Evolutionary conservation across 176 grass and related monocot species (phyloP).

Genomic region (Luzula sylvatica): DNA sequence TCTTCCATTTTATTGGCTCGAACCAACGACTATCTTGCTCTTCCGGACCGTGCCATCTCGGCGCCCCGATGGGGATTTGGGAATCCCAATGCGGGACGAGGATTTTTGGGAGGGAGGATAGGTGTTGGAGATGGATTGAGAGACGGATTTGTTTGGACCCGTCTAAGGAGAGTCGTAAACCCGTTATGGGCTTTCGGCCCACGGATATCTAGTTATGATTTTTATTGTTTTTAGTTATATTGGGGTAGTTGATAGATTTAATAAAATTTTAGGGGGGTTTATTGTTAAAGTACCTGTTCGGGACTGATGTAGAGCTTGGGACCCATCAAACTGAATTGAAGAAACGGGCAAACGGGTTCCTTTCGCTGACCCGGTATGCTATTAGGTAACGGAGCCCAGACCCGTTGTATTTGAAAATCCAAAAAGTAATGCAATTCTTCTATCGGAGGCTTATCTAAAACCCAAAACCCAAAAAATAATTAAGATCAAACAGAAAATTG

Average conservation of each 20-base stretch:
- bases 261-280: too few relatives aligned
- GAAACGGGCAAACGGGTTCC: slow-evolving; percentile 82
- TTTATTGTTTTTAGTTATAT: too few relatives aligned
- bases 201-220: slow-evolving; percentile 62
- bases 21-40: slow-evolving; percentile 99
- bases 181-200: slow-evolving; percentile 83
- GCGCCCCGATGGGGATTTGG: slow-evolving; percentile 77
- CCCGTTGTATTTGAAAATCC: slow-evolving; percentile 77
- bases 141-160: slow-evolving; percentile 83
- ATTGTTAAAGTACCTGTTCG: slow-evolving; percentile 59
- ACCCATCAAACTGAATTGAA: slow-evolving; percentile 96
- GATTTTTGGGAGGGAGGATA: slow-evolving; percentile 83
- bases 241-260: too few relatives aligned
- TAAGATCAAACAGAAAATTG: background rate
- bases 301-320: slow-evolving; percentile 91
- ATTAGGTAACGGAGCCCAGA: slow-evolving; percentile 78
- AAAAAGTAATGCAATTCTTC: slow-evolving; percentile 98
- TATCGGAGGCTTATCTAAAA: slow-evolving; percentile 87
- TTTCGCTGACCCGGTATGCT: slow-evolving; percentile 84
- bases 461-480: slow-evolving; percentile 4
- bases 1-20: slow-evolving; percentile 94
- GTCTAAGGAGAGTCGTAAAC: slow-evolving; percentile 69
- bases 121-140: slow-evolving; percentile 84
- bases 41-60: slow-evolving; percentile 96
- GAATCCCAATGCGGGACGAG: slow-evolving; percentile 88